Conservation (phyloP, 129 eudicot species). For the Lonicera japonica region DNA sequence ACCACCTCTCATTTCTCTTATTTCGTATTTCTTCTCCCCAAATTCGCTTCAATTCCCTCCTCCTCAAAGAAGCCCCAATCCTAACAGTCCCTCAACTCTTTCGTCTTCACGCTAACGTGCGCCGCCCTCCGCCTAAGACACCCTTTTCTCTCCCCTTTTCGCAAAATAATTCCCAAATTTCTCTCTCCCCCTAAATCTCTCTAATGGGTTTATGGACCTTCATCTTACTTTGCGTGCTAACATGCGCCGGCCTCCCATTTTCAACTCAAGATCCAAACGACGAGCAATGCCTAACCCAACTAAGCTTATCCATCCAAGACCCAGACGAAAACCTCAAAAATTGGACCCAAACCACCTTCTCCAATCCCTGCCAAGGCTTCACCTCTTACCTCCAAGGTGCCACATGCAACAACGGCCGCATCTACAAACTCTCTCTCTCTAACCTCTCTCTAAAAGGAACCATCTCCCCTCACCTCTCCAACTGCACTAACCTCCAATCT, state of each 20-base stretch:
- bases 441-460: conserved; percentile 22
- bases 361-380: conserved; percentile 35
- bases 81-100: no score
- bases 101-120: no score
- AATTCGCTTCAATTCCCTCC: no score
- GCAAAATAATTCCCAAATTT: neutral
- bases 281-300: conserved; percentile 27
- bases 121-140: no score
- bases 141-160: no score
- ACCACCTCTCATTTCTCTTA: no score
- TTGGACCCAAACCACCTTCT: conserved; percentile 28
- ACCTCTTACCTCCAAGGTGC: conserved; percentile 33
- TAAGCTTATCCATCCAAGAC: conserved; percentile 26
- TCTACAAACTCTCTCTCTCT: conserved; percentile 38
- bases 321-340: conserved; percentile 24
- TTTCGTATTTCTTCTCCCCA: no score
- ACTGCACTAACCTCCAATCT: conserved; percentile 46
- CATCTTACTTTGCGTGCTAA: neutral
- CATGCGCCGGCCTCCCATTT: conserved; percentile 12
- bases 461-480: conserved; percentile 31
- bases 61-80: no score
- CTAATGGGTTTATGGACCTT: neutral
- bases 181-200: neutral
- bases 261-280: conserved; percentile 27
- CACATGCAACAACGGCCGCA: conserved; percentile 46